Evolutionary conservation across 306 rosid species (phyloP), one percentile per base, ranked within the genome.

Genomic region (Biancaea sappan): DNA sequence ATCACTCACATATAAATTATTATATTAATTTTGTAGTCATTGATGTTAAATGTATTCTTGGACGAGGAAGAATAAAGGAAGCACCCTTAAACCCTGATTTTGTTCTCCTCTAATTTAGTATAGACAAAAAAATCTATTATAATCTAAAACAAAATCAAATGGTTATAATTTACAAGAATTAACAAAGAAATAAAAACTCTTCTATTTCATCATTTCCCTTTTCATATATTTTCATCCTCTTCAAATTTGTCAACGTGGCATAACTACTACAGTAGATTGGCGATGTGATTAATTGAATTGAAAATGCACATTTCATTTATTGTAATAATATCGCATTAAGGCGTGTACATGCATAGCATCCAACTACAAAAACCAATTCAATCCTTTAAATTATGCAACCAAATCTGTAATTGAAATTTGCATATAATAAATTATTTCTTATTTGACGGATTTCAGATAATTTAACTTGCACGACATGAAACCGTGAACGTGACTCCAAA

Each of bases 401-500:
- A 41, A 41, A 41, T 11, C 16, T 11, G 2, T 41, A 12, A 41
- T 13, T 41, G 16, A 41, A 53, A 37, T 53, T 16, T 38, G 41
- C n/a, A 11, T 38, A 34, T 6, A 13, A 3, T 6, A 0, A 1
- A 41, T 14, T 44, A 18, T 29, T 53, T 68, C 29, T 29, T 57
- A 2, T 67, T 41, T 1, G 21, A 8, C 12, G 44, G 13, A 26
- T 69, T 0, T 72, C 48, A 13, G 40, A 62, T 78, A 66, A 78
- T 63, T 71, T 66, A 67, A 52, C 14, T 53, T 15, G 11, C 3
- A 16, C 18, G 65, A 19, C 66, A 18, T 41, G 16, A 41, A 41
- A 15, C 16, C 47, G 4, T 50, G 72, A 60, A 40, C 37, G 47
- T 28, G 48, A 51, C 71, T 18, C 28, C 71, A 59, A 69, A 46